phyloP scores from a whole-genome alignment of 371 early-diverging fungal genomes.

The Mucor lusitanicus region DNA sequence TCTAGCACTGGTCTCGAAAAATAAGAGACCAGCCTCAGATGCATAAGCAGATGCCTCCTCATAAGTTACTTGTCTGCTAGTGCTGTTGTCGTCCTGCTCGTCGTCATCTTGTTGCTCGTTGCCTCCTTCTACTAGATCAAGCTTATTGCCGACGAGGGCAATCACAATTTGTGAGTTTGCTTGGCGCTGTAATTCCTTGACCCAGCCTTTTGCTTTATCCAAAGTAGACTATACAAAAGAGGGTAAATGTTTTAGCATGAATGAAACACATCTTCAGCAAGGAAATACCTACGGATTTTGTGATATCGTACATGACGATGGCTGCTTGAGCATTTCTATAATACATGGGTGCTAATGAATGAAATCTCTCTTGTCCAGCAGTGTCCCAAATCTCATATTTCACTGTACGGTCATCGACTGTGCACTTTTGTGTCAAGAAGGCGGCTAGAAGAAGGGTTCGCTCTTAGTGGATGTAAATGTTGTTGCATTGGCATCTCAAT shows the following conservation, averaged over 20 bases:
- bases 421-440: conserved; percentile 76
- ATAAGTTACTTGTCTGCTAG: conserved; percentile 56
- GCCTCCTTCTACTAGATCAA: conserved; percentile 69
- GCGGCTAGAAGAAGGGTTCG: conserved; percentile 58
- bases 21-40: conserved; percentile 73
- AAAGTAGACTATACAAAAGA: conserved; percentile 67
- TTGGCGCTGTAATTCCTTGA: conserved; percentile 95
- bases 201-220: conserved; percentile 98
- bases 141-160: conserved; percentile 96
- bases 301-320: conserved; percentile 81
- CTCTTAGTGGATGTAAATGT: background rate
- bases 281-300: conserved; percentile 71
- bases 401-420: conserved; percentile 67
- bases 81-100: conserved; percentile 36
- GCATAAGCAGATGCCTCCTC: conserved; percentile 86
- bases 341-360: conserved; percentile 98
- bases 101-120: conserved; percentile 36
- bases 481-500: background rate
- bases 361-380: conserved; percentile 89
- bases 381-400: conserved; percentile 96
- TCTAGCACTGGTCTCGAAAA: conserved; percentile 90
- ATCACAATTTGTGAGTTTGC: conserved; percentile 95
- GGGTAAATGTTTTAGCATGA: background rate
- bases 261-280: background rate
- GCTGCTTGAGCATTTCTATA: conserved; percentile 98